Percentiles rank a stretch among this genome's conserved stretches.
Evolutionary conservation across 1,284 basidiomycete species (phyloP).

Genomic region (Ustilago esculenta): DNA sequence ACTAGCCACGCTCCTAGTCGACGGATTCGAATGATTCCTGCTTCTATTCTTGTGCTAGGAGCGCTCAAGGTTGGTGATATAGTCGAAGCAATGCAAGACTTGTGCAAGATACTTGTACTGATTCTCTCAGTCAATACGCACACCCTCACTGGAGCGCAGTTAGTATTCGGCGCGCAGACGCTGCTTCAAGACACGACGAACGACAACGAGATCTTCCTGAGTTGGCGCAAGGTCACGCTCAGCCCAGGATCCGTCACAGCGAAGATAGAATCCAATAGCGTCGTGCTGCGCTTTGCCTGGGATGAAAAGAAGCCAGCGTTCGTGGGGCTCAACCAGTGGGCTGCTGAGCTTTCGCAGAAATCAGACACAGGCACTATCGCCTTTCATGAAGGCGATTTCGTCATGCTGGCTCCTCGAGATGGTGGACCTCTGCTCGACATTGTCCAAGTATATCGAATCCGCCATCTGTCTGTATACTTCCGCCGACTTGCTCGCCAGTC

Average conservation of each 20-base stretch:
- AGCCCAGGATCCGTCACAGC: neutral
- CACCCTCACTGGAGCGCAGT: neutral
- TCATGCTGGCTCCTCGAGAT: slow-evolving; percentile 5
- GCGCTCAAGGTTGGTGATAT: slow-evolving; percentile 6
- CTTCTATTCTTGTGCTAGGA: too few relatives aligned
- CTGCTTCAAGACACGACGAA: slow-evolving; percentile 9
- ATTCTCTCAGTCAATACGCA: neutral
- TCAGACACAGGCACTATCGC: neutral
- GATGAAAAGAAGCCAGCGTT: slow-evolving; percentile 10
- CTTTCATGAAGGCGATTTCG: slow-evolving; percentile 43
- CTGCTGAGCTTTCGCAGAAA: neutral
- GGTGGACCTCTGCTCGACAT: slow-evolving; percentile 8
- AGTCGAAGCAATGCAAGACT: neutral
- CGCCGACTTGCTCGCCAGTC: slow-evolving; percentile 12
- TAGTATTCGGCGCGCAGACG: neutral
- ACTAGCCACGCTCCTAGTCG: too few relatives aligned
- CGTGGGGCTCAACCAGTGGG: slow-evolving; percentile 10
- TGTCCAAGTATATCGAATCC: slow-evolving; percentile 17
- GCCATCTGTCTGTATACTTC: neutral
- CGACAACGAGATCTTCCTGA: slow-evolving; percentile 14
- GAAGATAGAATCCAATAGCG: slow-evolving; percentile 1
- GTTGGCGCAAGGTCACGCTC: neutral
- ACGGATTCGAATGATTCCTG: neutral
- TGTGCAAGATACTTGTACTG: neutral
- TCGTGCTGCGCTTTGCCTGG: slow-evolving; percentile 12